Percentiles rank a stretch among this genome's conserved stretches.
phyloP scores from a whole-genome alignment of 2,329 filamentous ascomycete species.

The Penicillium aurantiogriseum region DNA sequence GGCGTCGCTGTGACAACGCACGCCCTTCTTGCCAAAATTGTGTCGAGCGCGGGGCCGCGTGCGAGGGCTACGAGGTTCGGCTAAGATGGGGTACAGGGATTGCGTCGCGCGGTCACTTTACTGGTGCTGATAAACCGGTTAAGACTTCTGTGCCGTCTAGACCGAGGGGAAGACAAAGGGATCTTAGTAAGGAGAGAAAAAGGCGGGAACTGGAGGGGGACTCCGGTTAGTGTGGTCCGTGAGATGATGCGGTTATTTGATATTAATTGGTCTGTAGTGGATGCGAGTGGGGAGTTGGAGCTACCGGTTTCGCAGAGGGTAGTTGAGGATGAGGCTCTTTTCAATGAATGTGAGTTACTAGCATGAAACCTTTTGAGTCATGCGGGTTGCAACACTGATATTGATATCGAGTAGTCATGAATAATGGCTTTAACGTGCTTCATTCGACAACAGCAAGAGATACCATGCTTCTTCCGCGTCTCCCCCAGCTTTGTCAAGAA shows the following conservation, averaged over 20 bases:
- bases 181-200: constrained; percentile 23
- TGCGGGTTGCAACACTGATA: neutral
- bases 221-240: constrained; percentile 1
- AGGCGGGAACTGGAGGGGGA: neutral
- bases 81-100: constrained; percentile 33
- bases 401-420: constrained; percentile 21
- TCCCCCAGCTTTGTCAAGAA: constrained; percentile 25
- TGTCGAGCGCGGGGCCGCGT: constrained; percentile 21
- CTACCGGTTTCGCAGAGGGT: neutral
- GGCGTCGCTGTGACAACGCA: constrained; percentile 29
- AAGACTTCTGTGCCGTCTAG: constrained; percentile 24
- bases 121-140: constrained; percentile 30
- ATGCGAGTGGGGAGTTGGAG: neutral
- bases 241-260: neutral
- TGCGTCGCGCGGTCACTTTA: constrained; percentile 34
- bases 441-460: constrained; percentile 29
- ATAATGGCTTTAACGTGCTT: constrained; percentile 27
- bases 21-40: constrained; percentile 29
- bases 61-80: constrained; percentile 34
- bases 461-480: constrained; percentile 18
- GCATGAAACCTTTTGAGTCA: neutral
- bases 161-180: constrained; percentile 27
- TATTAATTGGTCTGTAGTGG: neutral
- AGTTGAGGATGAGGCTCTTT: constrained; percentile 19
- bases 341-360: constrained; percentile 24